These are phyloP conservation scores for Fragaria nilgerrensis DNA, from an alignment of 306 rosid species.

Conservation along the genomic window DNA sequence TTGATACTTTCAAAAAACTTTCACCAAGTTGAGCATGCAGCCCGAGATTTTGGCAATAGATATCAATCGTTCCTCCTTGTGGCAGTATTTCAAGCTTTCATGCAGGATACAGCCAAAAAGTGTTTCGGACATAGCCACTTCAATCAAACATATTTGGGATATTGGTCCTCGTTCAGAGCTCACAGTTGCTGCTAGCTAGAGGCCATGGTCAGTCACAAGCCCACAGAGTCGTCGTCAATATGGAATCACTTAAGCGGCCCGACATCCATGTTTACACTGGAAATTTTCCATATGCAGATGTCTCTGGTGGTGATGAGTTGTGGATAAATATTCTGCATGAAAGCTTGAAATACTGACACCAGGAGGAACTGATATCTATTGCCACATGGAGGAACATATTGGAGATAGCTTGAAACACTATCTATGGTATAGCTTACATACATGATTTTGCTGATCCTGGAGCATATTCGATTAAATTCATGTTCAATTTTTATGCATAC, in stretches of 20 bases:
- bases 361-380: too few relatives aligned
- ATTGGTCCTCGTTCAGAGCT: conserved; percentile 78
- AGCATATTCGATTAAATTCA: too few relatives aligned
- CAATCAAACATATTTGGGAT: conserved; percentile 63
- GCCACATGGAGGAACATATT: too few relatives aligned
- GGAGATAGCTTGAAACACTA: too few relatives aligned
- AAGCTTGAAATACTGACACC: conserved; percentile 43
- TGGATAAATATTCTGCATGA: conserved; percentile 93
- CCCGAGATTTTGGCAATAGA: conserved; percentile 83
- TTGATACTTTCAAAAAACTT: too few relatives aligned
- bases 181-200: conserved; percentile 83
- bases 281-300: conserved; percentile 59
- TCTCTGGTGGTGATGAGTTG: conserved; percentile 71
- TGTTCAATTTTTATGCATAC: too few relatives aligned
- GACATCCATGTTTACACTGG: conserved; percentile 55
- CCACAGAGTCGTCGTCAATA: conserved; percentile 65
- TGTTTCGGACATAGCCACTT: conserved; percentile 71
- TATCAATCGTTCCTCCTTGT: conserved; percentile 49
- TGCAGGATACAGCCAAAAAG: conserved; percentile 54
- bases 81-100: conserved; percentile 37
- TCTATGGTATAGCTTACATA: too few relatives aligned
- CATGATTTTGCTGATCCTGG: too few relatives aligned
- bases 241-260: conserved; percentile 64
- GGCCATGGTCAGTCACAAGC: conserved; percentile 97
- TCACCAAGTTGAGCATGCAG: conserved; percentile 45